Evolutionary conservation across 371 early-diverging fungal genomes (phyloP), one percentile per base, ranked within the genome.

Genomic region (Rhizopus stolonifer): DNA sequence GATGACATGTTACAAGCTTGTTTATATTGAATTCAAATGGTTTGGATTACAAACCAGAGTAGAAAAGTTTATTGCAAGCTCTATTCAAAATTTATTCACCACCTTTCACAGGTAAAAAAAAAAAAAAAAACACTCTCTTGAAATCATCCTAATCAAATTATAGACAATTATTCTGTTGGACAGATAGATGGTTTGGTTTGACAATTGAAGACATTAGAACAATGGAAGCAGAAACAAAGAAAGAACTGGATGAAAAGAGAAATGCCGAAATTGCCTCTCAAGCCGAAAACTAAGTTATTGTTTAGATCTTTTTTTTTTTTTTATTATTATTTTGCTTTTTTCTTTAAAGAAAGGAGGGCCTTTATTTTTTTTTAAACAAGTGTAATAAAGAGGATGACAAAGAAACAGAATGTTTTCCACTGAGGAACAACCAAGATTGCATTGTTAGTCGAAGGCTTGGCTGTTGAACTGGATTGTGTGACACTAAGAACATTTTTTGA

Each of bases 1-100:
- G 21, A 88, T 88, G 88, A 87, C 87, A 1, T 86, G 87, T 64
- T 88, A 88, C 61, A 88, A 88, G 58, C 65, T 86, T 49, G 82
- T 87, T 14, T 85, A 83, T 17, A 83, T 80, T 24, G 86, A 88
- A 61, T 88, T 88, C 61, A 79, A 74, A 46, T 86, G 84, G 83
- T 85, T 82, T 58, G 86, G 86, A 0, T 52, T 87, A 43, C 87
- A 87, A 59, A 66, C 62, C 14, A 74, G 62, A 26, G 80, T 80
- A 14, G 88, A 88, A 60, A 55, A 67, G 5, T 74, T 80, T 24
- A 83, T 84, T 46, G 69, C 69, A 43, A 64, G 51, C 40, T 52
- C 69, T 19, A 52, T 68, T 43, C 61, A 64, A 33, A 60, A 58
- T 18, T 32, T 69, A 21, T 65, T 69, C 24, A 64, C 55, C 32